Evolutionary conservation across 345 rosid species (phyloP), one percentile per base, ranked within the genome.

Genomic region (Eucalyptus curtisii): DNA sequence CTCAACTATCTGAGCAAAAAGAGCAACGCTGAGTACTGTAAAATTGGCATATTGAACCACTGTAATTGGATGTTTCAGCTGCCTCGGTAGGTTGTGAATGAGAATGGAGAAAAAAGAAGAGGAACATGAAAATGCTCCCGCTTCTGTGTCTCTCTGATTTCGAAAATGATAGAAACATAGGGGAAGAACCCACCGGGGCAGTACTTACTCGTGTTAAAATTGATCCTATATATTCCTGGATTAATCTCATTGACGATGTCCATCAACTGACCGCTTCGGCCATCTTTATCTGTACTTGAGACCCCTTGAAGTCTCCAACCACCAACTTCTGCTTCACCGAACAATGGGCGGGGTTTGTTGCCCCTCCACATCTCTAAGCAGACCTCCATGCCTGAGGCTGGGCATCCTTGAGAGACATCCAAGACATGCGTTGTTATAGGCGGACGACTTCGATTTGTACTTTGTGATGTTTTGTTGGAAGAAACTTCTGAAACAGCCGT

Each of bases 361-460:
- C 95, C 94, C 61, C 89, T 91, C 99, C 99, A 97, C 90, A 93
- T 93, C 87, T 98, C 98, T 90, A 98, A 88, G 57, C 71, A 86
- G 49, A 98, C 95, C 89, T 97, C 98, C 90, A 97, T 87, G 45
- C 96, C 99, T 79, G 93, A 92, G 88, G 96, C 99, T 24, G 99
- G 99, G 89, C 92, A 88, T 49, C 99, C 99, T 84, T 91, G 92
- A 48, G 99, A 94, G 90, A 96, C 96, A 91, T 98, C 99, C 89
- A 98, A 93, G 45, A 98, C 96, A 92, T 98, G 99, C 50, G 99
- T 95, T 14, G 99, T 96, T 90, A 98, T 95, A 25, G 99, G 99
- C 33, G 97, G 98, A 47, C 98, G 96, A 31, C 92, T 92, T 90
- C 96, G 94, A 88, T 90, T 88, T 86, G 92, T 89, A 89, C 89